Evolutionary conservation across 306 rosid genomes (phyloP).

Genomic region (Quercus cerris): DNA sequence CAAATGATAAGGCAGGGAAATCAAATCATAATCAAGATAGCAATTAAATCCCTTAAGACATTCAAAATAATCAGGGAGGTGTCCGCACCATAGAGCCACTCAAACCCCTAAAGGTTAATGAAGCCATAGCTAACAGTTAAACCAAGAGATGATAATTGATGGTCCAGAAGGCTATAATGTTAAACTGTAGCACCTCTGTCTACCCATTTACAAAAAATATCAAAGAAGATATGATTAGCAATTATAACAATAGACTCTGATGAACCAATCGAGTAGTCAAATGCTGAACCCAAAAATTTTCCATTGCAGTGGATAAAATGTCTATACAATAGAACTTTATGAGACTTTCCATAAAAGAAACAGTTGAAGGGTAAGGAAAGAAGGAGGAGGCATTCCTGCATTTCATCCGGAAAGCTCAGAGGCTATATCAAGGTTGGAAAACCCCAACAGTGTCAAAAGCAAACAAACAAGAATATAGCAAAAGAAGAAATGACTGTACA

Average conservation of each 20-base stretch:
- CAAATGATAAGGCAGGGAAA: too few relatives aligned
- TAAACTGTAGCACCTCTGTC: not conserved
- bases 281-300: not conserved
- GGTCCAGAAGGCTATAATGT: not conserved
- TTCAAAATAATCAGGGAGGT: too few relatives aligned
- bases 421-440: not conserved
- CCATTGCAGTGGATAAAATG: not conserved
- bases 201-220: not conserved
- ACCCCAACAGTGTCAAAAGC: not conserved
- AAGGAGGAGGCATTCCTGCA: not conserved
- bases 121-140: not conserved
- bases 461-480: not conserved
- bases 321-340: not conserved
- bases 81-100: not conserved
- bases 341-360: not conserved
- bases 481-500: constrained; percentile 4
- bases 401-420: not conserved
- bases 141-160: not conserved
- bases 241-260: not conserved
- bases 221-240: not conserved
- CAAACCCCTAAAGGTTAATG: not conserved
- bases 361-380: not conserved
- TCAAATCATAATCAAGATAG: too few relatives aligned
- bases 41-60: too few relatives aligned
- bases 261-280: not conserved